Evolutionary conservation across 2,329 filamentous ascomycete genomes (phyloP), one percentile per base, ranked within the genome.

Genomic region (Aspergillus sp.): DNA sequence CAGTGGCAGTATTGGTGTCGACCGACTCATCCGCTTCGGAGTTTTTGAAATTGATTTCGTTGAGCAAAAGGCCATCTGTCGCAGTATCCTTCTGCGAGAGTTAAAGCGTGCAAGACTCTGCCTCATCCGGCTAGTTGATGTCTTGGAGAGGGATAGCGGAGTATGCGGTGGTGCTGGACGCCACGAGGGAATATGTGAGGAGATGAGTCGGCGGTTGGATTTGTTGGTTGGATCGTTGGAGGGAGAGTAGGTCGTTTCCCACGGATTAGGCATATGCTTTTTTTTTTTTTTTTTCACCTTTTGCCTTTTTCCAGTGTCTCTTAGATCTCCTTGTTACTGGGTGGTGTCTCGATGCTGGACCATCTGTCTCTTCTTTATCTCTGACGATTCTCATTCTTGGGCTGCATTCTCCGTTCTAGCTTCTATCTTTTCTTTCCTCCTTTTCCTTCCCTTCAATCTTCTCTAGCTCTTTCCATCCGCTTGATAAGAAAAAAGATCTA

Each of bases 41-140:
- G 54, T 56, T 9, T 63, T 61, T 20, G 61, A 59, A 39, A 59
- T 63, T 20, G 59, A 61, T 9, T 53, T 61, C 20, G 11, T 61
- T 9, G 61, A 63, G 42, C 61, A 61, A 18, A 59, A 56, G 49
- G 53, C 54, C 20, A 57, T 59, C 29, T 63, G 59, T n/a, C 53
- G 50, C 7, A 52, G 53, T 32, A 53, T 55, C 4, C 60, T 62
- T 6, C 53, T 57, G 2, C 52, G 61, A 18, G 62, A 64, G 49
- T 24, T 64, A 14, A 62, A 59, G 32, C 60, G 62, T 0, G 62
- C 62, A 2, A 49, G 47, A 14, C 5, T 56, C 2, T 64, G 62
- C 29, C 26, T 64, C 16, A 49, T 31, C 5, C 47, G 60, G 14
- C 18, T 64, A 26, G 54, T 62, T 11, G 59, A 58, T 18, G 57